Conservation (phyloP, 345 rosid genomes). For the Citrus mangshanensis region DNA sequence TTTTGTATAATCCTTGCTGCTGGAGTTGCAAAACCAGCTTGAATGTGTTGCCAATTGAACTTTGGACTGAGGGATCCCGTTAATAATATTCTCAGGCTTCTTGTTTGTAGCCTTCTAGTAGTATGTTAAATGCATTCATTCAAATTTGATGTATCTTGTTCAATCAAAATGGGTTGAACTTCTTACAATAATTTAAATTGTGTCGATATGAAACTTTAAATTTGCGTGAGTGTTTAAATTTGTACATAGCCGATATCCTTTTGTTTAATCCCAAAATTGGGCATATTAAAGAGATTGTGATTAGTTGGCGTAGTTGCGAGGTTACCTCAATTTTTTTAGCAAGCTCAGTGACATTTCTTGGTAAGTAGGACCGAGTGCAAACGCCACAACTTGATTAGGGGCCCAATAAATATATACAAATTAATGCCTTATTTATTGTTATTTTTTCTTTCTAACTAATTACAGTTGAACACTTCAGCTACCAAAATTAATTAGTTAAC, state of each 20-base stretch:
- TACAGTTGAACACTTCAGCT: not conserved
- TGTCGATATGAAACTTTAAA: too few species aligned
- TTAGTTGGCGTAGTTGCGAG: not conserved
- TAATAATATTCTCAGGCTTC: not conserved
- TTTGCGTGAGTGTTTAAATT: too few species aligned
- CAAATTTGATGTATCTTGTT: too few species aligned
- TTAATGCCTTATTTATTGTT: not conserved
- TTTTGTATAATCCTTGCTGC: not conserved
- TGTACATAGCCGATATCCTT: too few species aligned
- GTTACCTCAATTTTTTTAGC: not conserved
- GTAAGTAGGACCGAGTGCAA: not conserved
- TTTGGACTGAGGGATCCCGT: slow-evolving; percentile 1
- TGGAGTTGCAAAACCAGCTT: slow-evolving; percentile 3
- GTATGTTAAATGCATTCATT: not conserved
- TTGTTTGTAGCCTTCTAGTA: not conserved
- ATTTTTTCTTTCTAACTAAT: not conserved
- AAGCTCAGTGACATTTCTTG: not conserved
- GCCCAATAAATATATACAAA: not conserved
- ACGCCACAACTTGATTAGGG: not conserved
- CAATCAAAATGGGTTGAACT: too few species aligned
- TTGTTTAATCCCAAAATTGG: not conserved
- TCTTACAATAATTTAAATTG: too few species aligned
- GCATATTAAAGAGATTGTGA: not conserved
- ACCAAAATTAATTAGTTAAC: not conserved
- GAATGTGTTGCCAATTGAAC: not conserved